These are phyloP conservation scores for Brasenia schreberi DNA, from an alignment of 164 flowering plant species.

Conservation along the genomic window DNA sequence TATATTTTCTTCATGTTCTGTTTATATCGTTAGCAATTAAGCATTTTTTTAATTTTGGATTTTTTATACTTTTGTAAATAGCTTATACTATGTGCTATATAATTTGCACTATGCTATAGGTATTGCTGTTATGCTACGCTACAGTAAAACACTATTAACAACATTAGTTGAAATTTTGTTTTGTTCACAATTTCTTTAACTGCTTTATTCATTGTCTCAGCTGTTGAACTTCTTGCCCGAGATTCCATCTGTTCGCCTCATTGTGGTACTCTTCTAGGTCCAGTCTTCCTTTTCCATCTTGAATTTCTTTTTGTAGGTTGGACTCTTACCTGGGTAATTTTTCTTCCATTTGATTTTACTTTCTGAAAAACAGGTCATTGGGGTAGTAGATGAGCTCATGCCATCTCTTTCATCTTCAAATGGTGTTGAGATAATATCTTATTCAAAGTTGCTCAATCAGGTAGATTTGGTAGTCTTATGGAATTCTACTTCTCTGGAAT, in stretches of 20 bases:
- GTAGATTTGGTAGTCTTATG: conserved; percentile 17
- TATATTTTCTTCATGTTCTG: no score
- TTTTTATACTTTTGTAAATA: neutral
- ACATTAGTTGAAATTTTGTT: neutral
- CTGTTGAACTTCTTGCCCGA: conserved; percentile 70
- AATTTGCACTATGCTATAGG: no score
- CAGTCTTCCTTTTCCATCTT: neutral
- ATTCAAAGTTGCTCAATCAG: conserved; percentile 52
- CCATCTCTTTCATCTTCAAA: conserved; percentile 62
- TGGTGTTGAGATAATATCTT: conserved; percentile 58
- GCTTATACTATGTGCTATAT: no score
- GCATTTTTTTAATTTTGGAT: neutral
- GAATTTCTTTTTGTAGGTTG: neutral
- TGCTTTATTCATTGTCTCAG: conserved; percentile 23
- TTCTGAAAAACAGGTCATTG: conserved; percentile 45
- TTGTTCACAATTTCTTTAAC: conserved; percentile 3
- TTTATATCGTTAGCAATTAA: no score
- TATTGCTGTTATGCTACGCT: no score
- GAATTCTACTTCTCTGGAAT: no score
- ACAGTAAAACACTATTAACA: no score
- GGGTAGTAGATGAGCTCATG: conserved; percentile 60
- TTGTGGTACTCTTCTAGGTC: conserved; percentile 49
- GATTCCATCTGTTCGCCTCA: conserved; percentile 57
- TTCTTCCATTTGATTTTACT: neutral
- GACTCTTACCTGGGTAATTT: neutral